A percentile compares a stretch with the other conserved stretches of the same genome.
phyloP scores from a whole-genome alignment of 805 yeast genomes.

The Jamesozyma piceae region DNA sequence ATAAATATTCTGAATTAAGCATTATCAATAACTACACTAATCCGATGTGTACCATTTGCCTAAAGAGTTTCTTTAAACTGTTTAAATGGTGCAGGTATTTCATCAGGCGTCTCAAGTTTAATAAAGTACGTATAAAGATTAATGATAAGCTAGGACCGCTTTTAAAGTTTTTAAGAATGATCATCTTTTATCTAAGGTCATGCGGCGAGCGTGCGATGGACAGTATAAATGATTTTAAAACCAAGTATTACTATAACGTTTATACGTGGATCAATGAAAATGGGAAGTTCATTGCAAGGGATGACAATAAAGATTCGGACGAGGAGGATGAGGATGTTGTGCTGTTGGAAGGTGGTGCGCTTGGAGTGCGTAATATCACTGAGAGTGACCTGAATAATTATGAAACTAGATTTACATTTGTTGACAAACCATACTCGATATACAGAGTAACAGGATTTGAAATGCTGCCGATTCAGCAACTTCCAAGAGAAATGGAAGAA shows the following conservation, averaged over 20 bases:
- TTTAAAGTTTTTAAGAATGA: background rate
- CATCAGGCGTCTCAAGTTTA: no score
- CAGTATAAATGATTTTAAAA: background rate
- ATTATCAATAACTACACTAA: background rate
- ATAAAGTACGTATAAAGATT: background rate
- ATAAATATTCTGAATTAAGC: background rate
- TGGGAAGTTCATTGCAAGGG: conserved; percentile 12
- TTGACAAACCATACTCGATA: background rate
- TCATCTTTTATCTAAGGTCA: background rate
- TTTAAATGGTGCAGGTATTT: no score
- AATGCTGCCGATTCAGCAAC: background rate
- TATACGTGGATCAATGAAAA: background rate
- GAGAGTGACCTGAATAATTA: background rate
- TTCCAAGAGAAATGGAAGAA: background rate
- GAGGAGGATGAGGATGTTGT: background rate
- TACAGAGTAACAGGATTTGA: background rate
- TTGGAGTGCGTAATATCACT: no score
- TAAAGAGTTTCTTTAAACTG: no score
- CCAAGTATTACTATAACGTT: background rate
- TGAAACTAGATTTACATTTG: background rate
- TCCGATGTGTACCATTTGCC: background rate
- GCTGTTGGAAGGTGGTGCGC: background rate
- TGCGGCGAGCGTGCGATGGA: background rate
- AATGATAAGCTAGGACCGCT: background rate
- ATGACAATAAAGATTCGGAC: background rate